Base-by-base conservation (phyloP, 441 rosid species). In the Populus hybrid region DNA sequence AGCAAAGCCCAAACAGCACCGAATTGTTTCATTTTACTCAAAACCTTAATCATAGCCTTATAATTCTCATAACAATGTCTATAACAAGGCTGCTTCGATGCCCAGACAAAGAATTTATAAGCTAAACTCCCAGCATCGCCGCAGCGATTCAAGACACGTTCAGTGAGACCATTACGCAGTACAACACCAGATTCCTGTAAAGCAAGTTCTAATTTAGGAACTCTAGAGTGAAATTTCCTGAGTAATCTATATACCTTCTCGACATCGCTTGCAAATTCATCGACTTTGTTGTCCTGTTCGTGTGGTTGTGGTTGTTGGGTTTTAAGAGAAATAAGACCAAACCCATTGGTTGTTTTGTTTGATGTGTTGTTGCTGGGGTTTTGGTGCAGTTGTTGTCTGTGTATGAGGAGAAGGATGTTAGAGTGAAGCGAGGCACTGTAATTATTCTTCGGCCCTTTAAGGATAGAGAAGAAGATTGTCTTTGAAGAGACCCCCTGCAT, bases 1-100 rank as follows among this genome's bases (percentile, higher is more conserved):
- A 95, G 78, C 74, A 93, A 83, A 64, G 87, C 95, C 98, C 98
- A 95, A 59, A 90, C 97, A 65, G 95, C 89, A 54, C 95, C 97
- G 18, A 95, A 95, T 66, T 95, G 97, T 65, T 94, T 89, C 97
- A 95, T 93, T 85, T 93, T 95, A 82, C 95, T 84, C n/a, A 92
- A 86, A 78, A 88, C 81, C 84, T 83, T 90, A 54, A 95, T 84
- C 94, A 95, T 89, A 0, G 93, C 91, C 70, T 85, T 93, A 79
- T 90, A 95, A 30, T 87, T 89, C 74, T 95, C 93, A 16, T 93
- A 92, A 80, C 90, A 90, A 76, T 89, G 94, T 69, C 72, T 72
- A 65, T 90, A 93, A 59, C 89, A 87, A 0, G 97, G 92, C 73
- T 89, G 99, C 84, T 90, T 93, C 66, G 92, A 86, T 8, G 94